These are phyloP conservation scores for Fomitiporia mediterranea DNA, from an alignment of 1,284 basidiomycete genomes.

Conservation along the genomic window DNA sequence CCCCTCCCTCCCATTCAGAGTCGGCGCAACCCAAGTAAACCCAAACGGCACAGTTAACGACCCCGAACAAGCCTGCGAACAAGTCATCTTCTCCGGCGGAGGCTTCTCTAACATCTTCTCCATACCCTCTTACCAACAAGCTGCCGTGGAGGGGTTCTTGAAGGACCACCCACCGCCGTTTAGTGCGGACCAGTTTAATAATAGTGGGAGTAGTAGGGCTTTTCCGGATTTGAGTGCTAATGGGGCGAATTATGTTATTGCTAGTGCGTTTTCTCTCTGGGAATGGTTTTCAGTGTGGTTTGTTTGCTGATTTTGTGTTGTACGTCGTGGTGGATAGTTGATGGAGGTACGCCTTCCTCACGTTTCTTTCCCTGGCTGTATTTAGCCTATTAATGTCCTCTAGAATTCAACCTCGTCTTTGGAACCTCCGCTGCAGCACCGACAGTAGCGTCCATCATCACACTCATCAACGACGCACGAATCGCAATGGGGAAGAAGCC, in stretches of 20 bases:
- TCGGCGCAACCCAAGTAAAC: conserved; percentile 33
- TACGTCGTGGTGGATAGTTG: conserved; percentile 14
- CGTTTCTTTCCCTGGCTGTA: neutral
- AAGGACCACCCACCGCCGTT: conserved; percentile 29
- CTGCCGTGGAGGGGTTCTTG: conserved; percentile 26
- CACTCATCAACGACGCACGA: conserved; percentile 47
- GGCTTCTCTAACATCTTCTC: conserved; percentile 35
- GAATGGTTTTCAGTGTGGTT: too few species aligned
- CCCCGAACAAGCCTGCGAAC: conserved; percentile 28
- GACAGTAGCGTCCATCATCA: conserved; percentile 39
- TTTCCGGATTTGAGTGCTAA: conserved; percentile 26
- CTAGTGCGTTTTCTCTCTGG: conserved; percentile 21
- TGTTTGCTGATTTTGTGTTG: neutral
- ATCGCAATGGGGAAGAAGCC: conserved; percentile 33
- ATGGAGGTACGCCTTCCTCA: conserved; percentile 13
- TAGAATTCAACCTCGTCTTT: conserved; percentile 26
- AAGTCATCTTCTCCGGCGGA: conserved; percentile 30
- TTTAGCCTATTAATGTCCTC: neutral
- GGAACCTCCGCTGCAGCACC: conserved; percentile 42
- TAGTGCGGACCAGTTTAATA: conserved; percentile 26
- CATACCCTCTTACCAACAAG: conserved; percentile 31
- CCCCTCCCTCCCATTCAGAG: too few species aligned
- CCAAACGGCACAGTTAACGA: conserved; percentile 23
- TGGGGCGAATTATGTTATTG: conserved; percentile 26
- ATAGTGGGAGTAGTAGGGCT: conserved; percentile 28